Evolutionary conservation across 2,329 filamentous ascomycete genomes (phyloP).

Genomic region (Cadophora sp.): DNA sequence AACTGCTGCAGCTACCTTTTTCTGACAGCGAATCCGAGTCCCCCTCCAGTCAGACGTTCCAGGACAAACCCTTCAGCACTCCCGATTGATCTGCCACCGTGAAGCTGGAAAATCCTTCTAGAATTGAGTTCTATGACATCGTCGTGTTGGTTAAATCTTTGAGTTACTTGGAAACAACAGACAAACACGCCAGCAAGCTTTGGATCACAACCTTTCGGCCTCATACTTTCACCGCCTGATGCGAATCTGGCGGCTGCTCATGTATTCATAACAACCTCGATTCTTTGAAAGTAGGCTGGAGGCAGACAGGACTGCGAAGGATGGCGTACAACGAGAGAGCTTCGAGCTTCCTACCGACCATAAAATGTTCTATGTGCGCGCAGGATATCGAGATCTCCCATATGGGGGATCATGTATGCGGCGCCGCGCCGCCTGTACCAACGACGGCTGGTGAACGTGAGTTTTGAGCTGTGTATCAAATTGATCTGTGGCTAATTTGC

Average conservation of each 20-base stretch:
- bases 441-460: slow-evolving; percentile 53
- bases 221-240: slow-evolving; percentile 26
- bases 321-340: slow-evolving; percentile 50
- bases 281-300: slow-evolving; percentile 22
- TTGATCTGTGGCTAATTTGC: slow-evolving; percentile 21
- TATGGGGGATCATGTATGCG: slow-evolving; percentile 86
- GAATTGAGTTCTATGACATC: slow-evolving; percentile 17
- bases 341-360: slow-evolving; percentile 77
- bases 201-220: slow-evolving; percentile 11
- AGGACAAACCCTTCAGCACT: slow-evolving; percentile 3
- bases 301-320: slow-evolving; percentile 17
- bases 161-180: slow-evolving; percentile 19
- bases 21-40: not conserved
- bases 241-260: slow-evolving; percentile 20
- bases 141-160: slow-evolving; percentile 2
- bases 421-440: slow-evolving; percentile 42
- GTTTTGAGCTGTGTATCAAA: slow-evolving; percentile 19
- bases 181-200: slow-evolving; percentile 19
- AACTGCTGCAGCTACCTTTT: slow-evolving; percentile 10
- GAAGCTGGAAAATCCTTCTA: not conserved
- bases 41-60: not conserved
- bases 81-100: slow-evolving; percentile 1
- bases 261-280: slow-evolving; percentile 29
- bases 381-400: slow-evolving; percentile 80
- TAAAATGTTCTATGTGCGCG: slow-evolving; percentile 87